phyloP scores from a whole-genome alignment of 768 basidiomycete genomes.

The Cantharellus cinnabarinus region DNA sequence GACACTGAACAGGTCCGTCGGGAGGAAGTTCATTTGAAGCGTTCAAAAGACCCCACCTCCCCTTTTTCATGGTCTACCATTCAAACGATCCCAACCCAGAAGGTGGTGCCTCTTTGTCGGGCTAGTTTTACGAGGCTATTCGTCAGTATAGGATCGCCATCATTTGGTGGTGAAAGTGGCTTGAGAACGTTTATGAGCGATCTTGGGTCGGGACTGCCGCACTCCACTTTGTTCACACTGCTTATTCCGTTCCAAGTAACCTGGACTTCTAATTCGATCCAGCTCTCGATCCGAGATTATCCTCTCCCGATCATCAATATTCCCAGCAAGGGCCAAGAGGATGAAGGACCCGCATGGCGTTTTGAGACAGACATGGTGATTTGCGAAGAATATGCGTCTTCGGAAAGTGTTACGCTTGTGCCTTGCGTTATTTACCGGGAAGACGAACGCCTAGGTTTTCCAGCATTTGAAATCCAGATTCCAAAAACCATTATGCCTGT shows the following conservation, averaged over 20 bases:
- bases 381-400: conserved; percentile 66
- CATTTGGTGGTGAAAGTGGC: conserved; percentile 28
- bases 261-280: conserved; percentile 40
- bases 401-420: conserved; percentile 49
- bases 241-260: conserved; percentile 66
- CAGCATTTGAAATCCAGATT: conserved; percentile 36
- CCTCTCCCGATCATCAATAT: conserved; percentile 70
- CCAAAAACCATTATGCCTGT: conserved; percentile 92
- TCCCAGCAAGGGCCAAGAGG: conserved; percentile 20
- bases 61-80: conserved; percentile 14
- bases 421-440: conserved; percentile 41
- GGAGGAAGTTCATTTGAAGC: conserved; percentile 11
- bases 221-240: conserved; percentile 51
- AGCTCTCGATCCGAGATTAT: conserved; percentile 61
- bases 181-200: conserved; percentile 44
- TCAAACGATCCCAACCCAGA: conserved; percentile 14
- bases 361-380: conserved; percentile 66
- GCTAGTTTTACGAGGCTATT: conserved; percentile 36
- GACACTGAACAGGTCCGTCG: conserved; percentile 26
- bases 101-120: conserved; percentile 50
- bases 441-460: conserved; percentile 29
- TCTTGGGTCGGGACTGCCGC: conserved; percentile 48
- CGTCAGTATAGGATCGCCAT: conserved; percentile 36
- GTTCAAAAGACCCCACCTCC: not conserved
- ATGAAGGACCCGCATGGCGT: conserved; percentile 24